Conservation (phyloP, 176 grass and related monocot species). For the Pontederia paniculata region DNA sequence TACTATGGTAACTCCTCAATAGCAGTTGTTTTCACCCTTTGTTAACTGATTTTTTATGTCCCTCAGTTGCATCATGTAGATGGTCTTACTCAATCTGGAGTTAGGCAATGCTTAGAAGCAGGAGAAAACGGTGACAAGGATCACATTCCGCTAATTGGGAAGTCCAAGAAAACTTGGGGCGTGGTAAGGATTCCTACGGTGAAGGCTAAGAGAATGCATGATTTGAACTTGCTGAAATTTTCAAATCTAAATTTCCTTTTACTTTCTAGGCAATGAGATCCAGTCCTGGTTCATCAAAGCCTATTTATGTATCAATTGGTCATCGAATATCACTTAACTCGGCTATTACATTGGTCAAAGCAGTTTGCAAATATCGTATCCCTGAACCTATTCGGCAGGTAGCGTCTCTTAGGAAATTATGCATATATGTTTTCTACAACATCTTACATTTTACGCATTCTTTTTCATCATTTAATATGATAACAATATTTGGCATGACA, state of each 20-base stretch:
- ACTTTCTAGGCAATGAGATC: constrained; percentile 43
- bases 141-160: constrained; percentile 48
- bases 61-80: constrained; percentile 79
- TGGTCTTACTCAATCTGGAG: constrained; percentile 58
- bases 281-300: constrained; percentile 44
- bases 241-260: neutral
- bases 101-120: constrained; percentile 44
- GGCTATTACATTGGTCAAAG: constrained; percentile 38
- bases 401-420: constrained; percentile 3
- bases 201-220: neutral
- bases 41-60: neutral
- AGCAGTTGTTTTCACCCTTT: neutral
- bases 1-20: too few species aligned
- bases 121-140: constrained; percentile 42
- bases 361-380: constrained; percentile 65
- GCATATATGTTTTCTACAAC: neutral
- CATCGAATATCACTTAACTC: constrained; percentile 75
- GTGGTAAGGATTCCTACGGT: constrained; percentile 26
- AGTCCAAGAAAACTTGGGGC: constrained; percentile 63
- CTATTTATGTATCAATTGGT: constrained; percentile 67
- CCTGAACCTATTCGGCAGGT: constrained; percentile 82
- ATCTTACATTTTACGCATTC: neutral
- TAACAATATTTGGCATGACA: too few species aligned
- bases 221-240: neutral
- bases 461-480: constrained; percentile 8